These are phyloP conservation scores for Cordyceps pruinosa DNA, from an alignment of 2,329 filamentous ascomycete genomes.

Conservation along the genomic window DNA sequence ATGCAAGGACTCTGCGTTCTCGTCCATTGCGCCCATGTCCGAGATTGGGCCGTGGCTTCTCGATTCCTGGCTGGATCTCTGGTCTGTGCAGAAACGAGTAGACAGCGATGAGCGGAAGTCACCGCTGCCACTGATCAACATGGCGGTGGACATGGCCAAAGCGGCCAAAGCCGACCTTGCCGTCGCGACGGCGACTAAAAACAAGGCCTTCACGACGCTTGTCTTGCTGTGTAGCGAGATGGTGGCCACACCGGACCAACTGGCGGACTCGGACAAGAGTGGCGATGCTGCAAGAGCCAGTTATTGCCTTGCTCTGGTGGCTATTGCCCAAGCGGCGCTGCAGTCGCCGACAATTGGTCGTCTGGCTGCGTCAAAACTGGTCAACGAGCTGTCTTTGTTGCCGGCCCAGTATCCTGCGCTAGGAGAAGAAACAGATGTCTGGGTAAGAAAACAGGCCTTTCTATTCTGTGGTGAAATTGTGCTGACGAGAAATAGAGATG, in stretches of 20 bases:
- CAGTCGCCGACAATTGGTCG: constrained; percentile 29
- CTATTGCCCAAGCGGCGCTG: constrained; percentile 31
- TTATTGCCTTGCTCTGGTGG: constrained; percentile 33
- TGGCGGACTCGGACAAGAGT: constrained; percentile 22
- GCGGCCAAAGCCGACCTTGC: constrained; percentile 16
- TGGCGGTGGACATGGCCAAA: constrained; percentile 28
- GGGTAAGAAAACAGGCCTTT: constrained; percentile 26
- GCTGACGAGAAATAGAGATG: constrained; percentile 8
- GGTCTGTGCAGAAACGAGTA: constrained; percentile 33
- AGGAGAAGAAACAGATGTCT: constrained; percentile 32
- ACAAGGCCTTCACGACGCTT: constrained; percentile 33
- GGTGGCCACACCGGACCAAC: constrained; percentile 25
- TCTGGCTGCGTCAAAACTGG: constrained; percentile 36
- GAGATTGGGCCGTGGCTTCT: constrained; percentile 43
- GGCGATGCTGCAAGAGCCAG: constrained; percentile 25
- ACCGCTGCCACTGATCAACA: constrained; percentile 31
- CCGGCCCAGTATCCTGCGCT: constrained; percentile 25
- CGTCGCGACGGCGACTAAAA: constrained; percentile 18
- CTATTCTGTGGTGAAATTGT: background rate
- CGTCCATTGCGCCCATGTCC: constrained; percentile 27
- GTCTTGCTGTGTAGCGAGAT: constrained; percentile 37
- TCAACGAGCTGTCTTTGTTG: constrained; percentile 34
- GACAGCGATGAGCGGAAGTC: constrained; percentile 23
- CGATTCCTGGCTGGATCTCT: constrained; percentile 40
- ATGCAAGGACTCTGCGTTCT: constrained; percentile 26